A percentile compares a stretch with the other conserved stretches of the same genome.
These are phyloP conservation scores for Cyanidioschyzon merolae DNA, from an alignment of 23 red algal species.

Conservation along the genomic window DNA sequence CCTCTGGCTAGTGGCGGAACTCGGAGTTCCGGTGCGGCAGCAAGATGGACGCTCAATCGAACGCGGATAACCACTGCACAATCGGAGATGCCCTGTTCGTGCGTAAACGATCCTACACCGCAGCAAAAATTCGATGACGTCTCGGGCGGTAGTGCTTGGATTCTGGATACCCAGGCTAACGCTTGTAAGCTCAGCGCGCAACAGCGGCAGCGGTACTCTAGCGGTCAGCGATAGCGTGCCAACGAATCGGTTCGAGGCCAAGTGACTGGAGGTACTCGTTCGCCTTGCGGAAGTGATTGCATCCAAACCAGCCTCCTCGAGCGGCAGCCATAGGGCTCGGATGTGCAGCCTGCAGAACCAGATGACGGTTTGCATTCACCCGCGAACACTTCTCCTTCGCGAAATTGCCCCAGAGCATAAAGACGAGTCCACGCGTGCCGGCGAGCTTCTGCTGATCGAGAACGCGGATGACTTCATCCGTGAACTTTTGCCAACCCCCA, in stretches of 20 bases:
- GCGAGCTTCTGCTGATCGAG: conserved; percentile 24
- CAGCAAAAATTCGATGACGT: too few species aligned
- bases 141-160: too few species aligned
- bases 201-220: too few species aligned
- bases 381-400: conserved; percentile 78
- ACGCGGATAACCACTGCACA: too few species aligned
- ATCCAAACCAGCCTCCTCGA: conserved; percentile 94
- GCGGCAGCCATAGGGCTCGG: conserved; percentile 75
- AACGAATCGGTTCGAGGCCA: conserved; percentile 40
- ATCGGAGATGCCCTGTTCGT: too few species aligned
- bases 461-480: conserved; percentile 69
- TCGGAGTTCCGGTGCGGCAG: too few species aligned
- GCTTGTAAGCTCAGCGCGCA: too few species aligned
- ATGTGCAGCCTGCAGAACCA: conserved; percentile 61
- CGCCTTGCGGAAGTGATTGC: conserved; percentile 77
- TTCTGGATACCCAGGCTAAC: too few species aligned
- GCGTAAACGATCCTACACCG: too few species aligned
- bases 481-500: conserved; percentile 86
- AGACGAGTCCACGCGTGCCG: conserved; percentile 46
- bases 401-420: conserved; percentile 91
- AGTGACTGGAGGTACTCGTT: conserved; percentile 58
- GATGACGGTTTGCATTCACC: conserved; percentile 48
- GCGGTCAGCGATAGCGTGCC: conserved; percentile 17
- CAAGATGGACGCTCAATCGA: too few species aligned
- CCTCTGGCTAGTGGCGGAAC: too few species aligned